Percentiles rank a stretch among this genome's conserved stretches.
phyloP scores from a whole-genome alignment of 805 yeast species.

The Spencermartinsiella europaea region DNA sequence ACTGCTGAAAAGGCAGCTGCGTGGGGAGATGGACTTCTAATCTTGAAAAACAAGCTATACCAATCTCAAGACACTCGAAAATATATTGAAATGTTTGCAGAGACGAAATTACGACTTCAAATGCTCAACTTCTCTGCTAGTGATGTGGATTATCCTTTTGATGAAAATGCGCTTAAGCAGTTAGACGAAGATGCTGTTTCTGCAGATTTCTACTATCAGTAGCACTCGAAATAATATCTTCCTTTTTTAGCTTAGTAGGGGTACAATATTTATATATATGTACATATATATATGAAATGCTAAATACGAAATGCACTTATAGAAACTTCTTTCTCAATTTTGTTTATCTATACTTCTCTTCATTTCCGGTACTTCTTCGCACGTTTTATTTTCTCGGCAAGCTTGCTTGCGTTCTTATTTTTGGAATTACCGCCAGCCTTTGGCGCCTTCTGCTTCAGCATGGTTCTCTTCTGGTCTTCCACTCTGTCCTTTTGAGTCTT shows the following conservation, averaged over 20 bases:
- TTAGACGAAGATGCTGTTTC: constrained; percentile 1
- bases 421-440: constrained; percentile 27
- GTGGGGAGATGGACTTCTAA: constrained; percentile 75
- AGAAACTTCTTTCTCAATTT: too few relatives aligned
- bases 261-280: too few relatives aligned
- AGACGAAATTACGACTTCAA: constrained; percentile 47
- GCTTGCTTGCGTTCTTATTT: constrained; percentile 25
- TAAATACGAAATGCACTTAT: too few relatives aligned
- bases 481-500: constrained; percentile 74
- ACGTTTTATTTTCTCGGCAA: constrained; percentile 17
- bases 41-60: constrained; percentile 38
- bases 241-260: too few relatives aligned
- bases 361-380: constrained; percentile 18
- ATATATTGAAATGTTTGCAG: constrained; percentile 42
- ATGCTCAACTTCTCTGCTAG: constrained; percentile 38
- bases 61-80: constrained; percentile 41
- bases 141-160: constrained; percentile 16
- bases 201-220: constrained; percentile 21
- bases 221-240: too few relatives aligned
- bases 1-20: constrained; percentile 61
- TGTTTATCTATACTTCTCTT: neutral
- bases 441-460: constrained; percentile 3
- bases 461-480: constrained; percentile 36
- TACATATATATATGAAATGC: too few relatives aligned
- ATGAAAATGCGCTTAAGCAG: neutral